Percentiles rank a stretch among this genome's conserved stretches.
Evolutionary conservation across 1,284 basidiomycete genomes (phyloP).

Genomic region (Agaricales sp.): DNA sequence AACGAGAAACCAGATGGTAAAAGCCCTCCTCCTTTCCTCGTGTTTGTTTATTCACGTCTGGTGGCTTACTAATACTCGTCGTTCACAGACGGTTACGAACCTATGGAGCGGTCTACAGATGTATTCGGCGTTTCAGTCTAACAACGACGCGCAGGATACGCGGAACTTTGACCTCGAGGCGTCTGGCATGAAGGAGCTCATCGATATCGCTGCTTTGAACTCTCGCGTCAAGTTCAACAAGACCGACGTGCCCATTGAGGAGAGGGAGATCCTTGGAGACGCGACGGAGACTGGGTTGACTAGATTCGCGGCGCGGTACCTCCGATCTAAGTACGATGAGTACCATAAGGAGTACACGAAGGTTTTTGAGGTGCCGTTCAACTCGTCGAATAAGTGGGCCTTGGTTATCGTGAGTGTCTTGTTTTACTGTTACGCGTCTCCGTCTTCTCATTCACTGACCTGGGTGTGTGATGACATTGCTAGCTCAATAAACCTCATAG

Average conservation of each 20-base stretch:
- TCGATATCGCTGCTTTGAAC: conserved; percentile 54
- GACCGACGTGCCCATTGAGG: conserved; percentile 50
- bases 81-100: conserved; percentile 37
- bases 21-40: conserved; percentile 7
- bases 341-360: conserved; percentile 41
- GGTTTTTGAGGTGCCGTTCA: conserved; percentile 61
- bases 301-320: conserved; percentile 48
- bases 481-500: conserved; percentile 46
- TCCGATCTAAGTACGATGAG: conserved; percentile 39
- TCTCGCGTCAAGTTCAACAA: conserved; percentile 60
- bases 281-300: conserved; percentile 62
- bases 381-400: conserved; percentile 65
- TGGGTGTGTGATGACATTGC: background rate
- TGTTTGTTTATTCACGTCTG: background rate
- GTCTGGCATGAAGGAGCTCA: conserved; percentile 50
- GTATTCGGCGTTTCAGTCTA: conserved; percentile 58
- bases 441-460: background rate
- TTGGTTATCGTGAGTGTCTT: conserved; percentile 43
- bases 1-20: conserved; percentile 64
- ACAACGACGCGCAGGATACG: conserved; percentile 50
- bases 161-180: conserved; percentile 36
- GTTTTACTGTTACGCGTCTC: conserved; percentile 3
- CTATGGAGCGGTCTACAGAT: conserved; percentile 50
- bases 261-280: conserved; percentile 54
- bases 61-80: conserved; percentile 3